These are phyloP conservation scores for Amesomyces nigricolor DNA, from an alignment of 2,329 filamentous ascomycete species.

Conservation along the genomic window DNA sequence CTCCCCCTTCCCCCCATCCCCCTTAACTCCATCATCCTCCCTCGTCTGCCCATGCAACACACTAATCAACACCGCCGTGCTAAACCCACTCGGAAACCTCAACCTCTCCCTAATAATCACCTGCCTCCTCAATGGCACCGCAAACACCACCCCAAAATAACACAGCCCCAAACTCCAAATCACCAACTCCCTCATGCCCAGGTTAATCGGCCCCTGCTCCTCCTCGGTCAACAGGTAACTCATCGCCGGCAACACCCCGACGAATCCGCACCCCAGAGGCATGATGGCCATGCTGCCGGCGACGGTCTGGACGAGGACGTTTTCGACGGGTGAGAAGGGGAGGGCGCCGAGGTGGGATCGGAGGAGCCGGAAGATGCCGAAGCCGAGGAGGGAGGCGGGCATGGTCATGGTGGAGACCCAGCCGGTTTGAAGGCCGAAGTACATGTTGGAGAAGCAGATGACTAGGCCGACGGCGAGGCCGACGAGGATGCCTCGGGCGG, in stretches of 20 bases:
- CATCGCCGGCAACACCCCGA: constrained; percentile 83
- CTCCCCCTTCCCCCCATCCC: constrained; percentile 1
- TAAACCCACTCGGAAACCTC: constrained; percentile 92
- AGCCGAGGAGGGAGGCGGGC: constrained; percentile 90
- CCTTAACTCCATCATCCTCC: not conserved
- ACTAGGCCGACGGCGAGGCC: constrained; percentile 81
- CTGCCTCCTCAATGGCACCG: constrained; percentile 77
- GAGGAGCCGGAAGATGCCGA: constrained; percentile 83
- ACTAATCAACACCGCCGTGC: constrained; percentile 86
- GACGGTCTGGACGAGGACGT: constrained; percentile 93
- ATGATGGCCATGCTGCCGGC: constrained; percentile 94
- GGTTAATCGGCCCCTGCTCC: constrained; percentile 70
- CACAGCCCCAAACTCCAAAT: constrained; percentile 90
- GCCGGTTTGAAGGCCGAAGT: constrained; percentile 79
- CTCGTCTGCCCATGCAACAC: constrained; percentile 67
- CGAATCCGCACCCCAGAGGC: constrained; percentile 92
- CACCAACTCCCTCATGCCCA: constrained; percentile 71
- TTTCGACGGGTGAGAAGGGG: constrained; percentile 91
- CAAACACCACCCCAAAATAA: constrained; percentile 95
- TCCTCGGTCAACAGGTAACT: constrained; percentile 74
- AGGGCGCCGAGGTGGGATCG: constrained; percentile 60
- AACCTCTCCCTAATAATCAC: constrained; percentile 90
- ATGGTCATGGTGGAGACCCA: constrained; percentile 81
- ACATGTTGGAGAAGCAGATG: constrained; percentile 96
- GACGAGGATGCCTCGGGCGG: constrained; percentile 69